These are phyloP conservation scores for Penicillium sp. DNA, from an alignment of 2,329 filamentous ascomycete species.

Conservation along the genomic window DNA sequence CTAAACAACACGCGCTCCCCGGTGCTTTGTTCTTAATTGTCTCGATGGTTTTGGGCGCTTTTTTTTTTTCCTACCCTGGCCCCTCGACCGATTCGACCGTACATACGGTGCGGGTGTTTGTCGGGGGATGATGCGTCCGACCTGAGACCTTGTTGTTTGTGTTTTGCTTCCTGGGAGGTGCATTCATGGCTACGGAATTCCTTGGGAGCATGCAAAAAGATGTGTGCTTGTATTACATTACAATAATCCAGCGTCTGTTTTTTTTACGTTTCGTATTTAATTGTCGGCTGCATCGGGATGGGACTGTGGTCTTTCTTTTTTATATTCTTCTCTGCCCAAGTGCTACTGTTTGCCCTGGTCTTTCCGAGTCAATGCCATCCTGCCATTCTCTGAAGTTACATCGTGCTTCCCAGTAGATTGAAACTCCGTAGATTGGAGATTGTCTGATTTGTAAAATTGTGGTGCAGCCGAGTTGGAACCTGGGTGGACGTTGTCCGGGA, in stretches of 20 bases:
- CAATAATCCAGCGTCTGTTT: conserved; percentile 35
- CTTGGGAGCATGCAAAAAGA: conserved; percentile 33
- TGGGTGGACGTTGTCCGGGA: not conserved
- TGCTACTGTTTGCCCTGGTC: conserved; percentile 20
- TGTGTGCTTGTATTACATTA: conserved; percentile 36
- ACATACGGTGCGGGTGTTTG: not conserved
- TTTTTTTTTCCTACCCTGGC: not conserved
- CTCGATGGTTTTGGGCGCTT: not conserved
- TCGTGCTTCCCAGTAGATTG: too few species aligned
- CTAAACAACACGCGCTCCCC: conserved; percentile 43
- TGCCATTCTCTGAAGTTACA: not conserved
- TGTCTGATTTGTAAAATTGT: not conserved
- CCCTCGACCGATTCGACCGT: not conserved
- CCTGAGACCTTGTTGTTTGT: conserved; percentile 12
- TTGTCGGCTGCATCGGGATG: conserved; percentile 18
- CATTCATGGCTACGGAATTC: conserved; percentile 32
- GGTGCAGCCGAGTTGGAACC: too few species aligned
- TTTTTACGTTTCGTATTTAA: conserved; percentile 17
- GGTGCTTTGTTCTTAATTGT: not conserved
- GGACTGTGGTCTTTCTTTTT: conserved; percentile 17
- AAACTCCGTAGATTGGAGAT: not conserved
- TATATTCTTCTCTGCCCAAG: conserved; percentile 22
- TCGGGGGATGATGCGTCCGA: not conserved
- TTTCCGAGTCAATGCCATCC: conserved; percentile 24
- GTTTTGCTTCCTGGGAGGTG: conserved; percentile 23